Evolutionary conservation across 202 grass and related monocot genomes (phyloP), one percentile per base, ranked within the genome.

Genomic region (Musa balbisiana): DNA sequence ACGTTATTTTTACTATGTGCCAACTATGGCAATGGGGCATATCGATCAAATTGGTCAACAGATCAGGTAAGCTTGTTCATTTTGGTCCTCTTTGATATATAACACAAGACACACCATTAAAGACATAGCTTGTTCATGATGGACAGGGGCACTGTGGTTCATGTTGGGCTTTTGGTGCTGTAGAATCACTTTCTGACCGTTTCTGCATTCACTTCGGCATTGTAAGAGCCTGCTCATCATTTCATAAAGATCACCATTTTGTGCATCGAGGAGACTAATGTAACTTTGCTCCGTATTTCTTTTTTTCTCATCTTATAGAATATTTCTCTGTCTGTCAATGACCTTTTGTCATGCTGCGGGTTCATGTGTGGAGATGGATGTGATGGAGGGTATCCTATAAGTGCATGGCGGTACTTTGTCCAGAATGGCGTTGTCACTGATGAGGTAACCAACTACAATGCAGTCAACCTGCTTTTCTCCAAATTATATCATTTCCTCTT

Each of bases 281-380:
- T 10, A 24, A 26, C 11, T 64, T 24, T 20, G 23, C 50, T 83
- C 27, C 24, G 0, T 9, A 3, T 81, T 2, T 82, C 52, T 73
- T 58, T 81, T 23, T 86, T 43, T 6, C 33, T 43, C 5, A 5
- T 43, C 33, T 43, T 78, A 81, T 83, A 97, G 93, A 93, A 79
- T 67, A 82, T 97, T 76, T 89, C 84, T n/a, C 82, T 97, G 20
- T 97, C 93, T 26, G 90, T 85, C 17, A 97, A 97, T 82, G 93
- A 97, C 85, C 86, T 93, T 54, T 62, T 97, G 62, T 76, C 93
- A 53, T 97, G 93, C 82, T 97, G 93, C 12, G 90, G 90, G 70
- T 97, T 93, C 75, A 86, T 97, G 90, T 97, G 93, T 19, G 93
- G 93, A 20, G 93, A 91, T 64, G 93, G 93, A 55, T 97, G 93